phyloP scores from a whole-genome alignment of 192 early-diverging fungal genomes.

The Glomus cerebriforme region DNA sequence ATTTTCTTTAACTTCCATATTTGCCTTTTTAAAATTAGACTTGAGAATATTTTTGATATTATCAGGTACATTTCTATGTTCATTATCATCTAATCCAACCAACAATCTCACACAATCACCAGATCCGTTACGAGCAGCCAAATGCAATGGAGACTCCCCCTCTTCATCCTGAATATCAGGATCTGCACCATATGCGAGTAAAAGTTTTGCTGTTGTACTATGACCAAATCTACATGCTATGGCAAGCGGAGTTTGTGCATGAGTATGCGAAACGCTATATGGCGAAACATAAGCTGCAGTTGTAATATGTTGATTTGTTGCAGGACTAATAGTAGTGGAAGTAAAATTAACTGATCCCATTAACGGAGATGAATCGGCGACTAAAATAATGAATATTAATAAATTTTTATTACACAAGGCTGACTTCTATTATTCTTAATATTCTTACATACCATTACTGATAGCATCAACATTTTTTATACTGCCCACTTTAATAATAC shows the following conservation, averaged over 20 bases:
- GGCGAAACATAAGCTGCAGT: neutral
- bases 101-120: slow-evolving; percentile 53
- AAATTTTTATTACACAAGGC: neutral
- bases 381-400: neutral
- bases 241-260: slow-evolving; percentile 50
- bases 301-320: no score
- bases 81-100: slow-evolving; percentile 35
- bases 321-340: neutral
- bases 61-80: neutral
- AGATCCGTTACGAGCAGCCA: slow-evolving; percentile 55
- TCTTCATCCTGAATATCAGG: slow-evolving; percentile 65
- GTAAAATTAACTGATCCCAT: no score
- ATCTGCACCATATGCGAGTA: slow-evolving; percentile 58
- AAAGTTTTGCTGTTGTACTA: slow-evolving; percentile 45
- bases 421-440: neutral
- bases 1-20: slow-evolving; percentile 53
- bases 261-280: neutral
- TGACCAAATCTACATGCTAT: slow-evolving; percentile 57
- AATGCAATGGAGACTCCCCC: slow-evolving; percentile 65
- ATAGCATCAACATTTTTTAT: slow-evolving; percentile 53
- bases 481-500: slow-evolving; percentile 54
- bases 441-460: slow-evolving; percentile 19
- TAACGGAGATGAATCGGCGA: neutral
- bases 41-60: neutral
- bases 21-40: slow-evolving; percentile 26